Percentiles rank a stretch among this genome's conserved stretches.
These are phyloP conservation scores for Cryphonectria carpinicola DNA, from an alignment of 2,329 filamentous ascomycete genomes.

Conservation along the genomic window DNA sequence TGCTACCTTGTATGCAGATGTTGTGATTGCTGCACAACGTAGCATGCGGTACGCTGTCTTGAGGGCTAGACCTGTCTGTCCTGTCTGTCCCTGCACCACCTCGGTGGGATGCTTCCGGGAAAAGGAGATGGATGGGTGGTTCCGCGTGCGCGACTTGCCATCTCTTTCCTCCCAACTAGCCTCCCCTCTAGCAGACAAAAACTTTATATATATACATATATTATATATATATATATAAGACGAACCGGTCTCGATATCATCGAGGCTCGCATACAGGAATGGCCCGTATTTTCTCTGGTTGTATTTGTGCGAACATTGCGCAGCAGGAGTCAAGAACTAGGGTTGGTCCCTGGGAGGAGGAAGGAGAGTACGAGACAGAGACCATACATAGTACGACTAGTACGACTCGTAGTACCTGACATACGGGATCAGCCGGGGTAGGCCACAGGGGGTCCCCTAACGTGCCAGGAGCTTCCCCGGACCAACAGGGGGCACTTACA, in stretches of 20 bases:
- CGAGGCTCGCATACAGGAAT: neutral
- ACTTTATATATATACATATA: too few relatives aligned
- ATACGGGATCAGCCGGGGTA: neutral
- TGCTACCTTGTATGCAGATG: neutral
- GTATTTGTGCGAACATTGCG: neutral
- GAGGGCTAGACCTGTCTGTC: neutral
- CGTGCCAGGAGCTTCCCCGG: conserved; percentile 3
- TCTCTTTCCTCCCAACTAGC: neutral
- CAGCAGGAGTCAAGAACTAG: neutral
- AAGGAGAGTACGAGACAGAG: neutral
- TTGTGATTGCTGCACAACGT: neutral
- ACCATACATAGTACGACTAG: neutral
- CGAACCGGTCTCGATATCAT: neutral
- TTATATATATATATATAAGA: neutral
- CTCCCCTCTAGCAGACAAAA: neutral
- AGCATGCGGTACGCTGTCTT: too few relatives aligned
- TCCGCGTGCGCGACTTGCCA: neutral
- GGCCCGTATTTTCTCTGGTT: neutral
- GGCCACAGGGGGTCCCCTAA: neutral
- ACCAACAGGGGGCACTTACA: neutral
- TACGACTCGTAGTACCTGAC: neutral
- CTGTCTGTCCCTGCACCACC: neutral
- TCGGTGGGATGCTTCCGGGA: neutral
- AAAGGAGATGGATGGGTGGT: neutral
- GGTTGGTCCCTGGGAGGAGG: neutral